A percentile compares a stretch with the other conserved stretches of the same genome.
These are phyloP conservation scores for Ramalina peruviana DNA, from an alignment of 495 filamentous ascomycete genomes.

Conservation along the genomic window DNA sequence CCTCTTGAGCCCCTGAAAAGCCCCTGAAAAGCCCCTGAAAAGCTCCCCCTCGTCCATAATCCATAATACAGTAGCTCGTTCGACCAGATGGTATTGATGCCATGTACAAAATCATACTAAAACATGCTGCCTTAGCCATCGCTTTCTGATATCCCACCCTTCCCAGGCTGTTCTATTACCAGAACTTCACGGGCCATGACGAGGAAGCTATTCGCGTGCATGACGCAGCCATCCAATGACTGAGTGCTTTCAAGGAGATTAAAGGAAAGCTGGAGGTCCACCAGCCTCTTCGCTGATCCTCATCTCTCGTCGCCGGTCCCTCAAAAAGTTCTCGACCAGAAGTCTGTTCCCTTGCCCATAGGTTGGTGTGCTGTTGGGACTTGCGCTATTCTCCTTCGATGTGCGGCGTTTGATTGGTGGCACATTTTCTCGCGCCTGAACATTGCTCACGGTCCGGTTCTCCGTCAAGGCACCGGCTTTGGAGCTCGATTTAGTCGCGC, in stretches of 20 bases:
- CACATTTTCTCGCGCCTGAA: too few relatives aligned
- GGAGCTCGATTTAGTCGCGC: neutral
- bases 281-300: conserved; percentile 9
- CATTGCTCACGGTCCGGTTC: neutral
- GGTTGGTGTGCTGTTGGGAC: neutral
- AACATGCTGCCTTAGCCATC: too few relatives aligned
- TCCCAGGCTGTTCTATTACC: too few relatives aligned
- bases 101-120: too few relatives aligned
- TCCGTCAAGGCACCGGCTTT: neutral
- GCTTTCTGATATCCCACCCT: too few relatives aligned
- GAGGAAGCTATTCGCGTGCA: too few relatives aligned
- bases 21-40: too few relatives aligned
- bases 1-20: too few relatives aligned
- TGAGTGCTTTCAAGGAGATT: neutral
- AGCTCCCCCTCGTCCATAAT: too few relatives aligned
- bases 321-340: conserved; percentile 15
- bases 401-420: neutral
- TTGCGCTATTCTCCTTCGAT: neutral
- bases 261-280: conserved; percentile 10
- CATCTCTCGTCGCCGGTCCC: conserved; percentile 7
- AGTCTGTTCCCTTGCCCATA: neutral
- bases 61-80: too few relatives aligned
- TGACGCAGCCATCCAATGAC: neutral
- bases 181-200: too few relatives aligned
- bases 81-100: too few relatives aligned